Percentiles rank a stretch among this genome's conserved stretches.
phyloP scores from a whole-genome alignment of 352 stramenopile genomes.

The Elongisporangium prolatum region DNA sequence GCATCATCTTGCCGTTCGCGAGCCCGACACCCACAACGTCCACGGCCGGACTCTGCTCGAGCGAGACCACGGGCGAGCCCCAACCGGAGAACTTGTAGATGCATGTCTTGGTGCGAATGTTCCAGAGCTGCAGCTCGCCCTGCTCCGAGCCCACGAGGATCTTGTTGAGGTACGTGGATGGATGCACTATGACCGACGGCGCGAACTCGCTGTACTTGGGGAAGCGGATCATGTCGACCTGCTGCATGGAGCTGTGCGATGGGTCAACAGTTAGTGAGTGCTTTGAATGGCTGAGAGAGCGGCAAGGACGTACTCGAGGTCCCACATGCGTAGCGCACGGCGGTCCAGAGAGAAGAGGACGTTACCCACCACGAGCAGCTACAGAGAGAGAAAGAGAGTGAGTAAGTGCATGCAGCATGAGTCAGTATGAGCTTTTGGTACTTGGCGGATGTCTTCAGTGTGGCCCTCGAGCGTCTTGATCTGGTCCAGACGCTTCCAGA shows the following conservation, averaged over 20 bases:
- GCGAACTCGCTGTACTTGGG: slow-evolving; percentile 33
- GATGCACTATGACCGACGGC: slow-evolving; percentile 83
- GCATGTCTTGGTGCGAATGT: slow-evolving; percentile 86
- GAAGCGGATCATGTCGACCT: slow-evolving; percentile 56
- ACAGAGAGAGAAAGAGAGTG: slow-evolving; percentile 2
- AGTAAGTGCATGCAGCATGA: background rate
- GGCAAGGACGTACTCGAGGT: slow-evolving; percentile 37
- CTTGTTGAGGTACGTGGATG: slow-evolving; percentile 94
- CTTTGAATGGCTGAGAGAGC: background rate
- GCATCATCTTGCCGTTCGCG: slow-evolving; percentile 68
- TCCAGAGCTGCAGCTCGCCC: slow-evolving; percentile 87
- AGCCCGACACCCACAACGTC: slow-evolving; percentile 88
- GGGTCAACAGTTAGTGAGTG: background rate
- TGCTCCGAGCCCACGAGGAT: slow-evolving; percentile 84
- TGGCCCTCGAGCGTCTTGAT: slow-evolving; percentile 56
- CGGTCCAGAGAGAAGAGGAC: slow-evolving; percentile 73
- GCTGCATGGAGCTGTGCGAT: slow-evolving; percentile 38
- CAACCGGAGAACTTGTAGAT: slow-evolving; percentile 85
- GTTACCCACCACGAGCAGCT: slow-evolving; percentile 52
- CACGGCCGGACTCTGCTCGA: slow-evolving; percentile 87
- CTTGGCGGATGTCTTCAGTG: slow-evolving; percentile 47
- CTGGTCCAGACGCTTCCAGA: slow-evolving; percentile 66
- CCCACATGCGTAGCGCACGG: slow-evolving; percentile 49
- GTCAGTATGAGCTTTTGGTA: background rate
- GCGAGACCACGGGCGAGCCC: slow-evolving; percentile 52